These are phyloP conservation scores for Fusarium subglutinans DNA, from an alignment of 2,329 filamentous ascomycete genomes.

Conservation along the genomic window DNA sequence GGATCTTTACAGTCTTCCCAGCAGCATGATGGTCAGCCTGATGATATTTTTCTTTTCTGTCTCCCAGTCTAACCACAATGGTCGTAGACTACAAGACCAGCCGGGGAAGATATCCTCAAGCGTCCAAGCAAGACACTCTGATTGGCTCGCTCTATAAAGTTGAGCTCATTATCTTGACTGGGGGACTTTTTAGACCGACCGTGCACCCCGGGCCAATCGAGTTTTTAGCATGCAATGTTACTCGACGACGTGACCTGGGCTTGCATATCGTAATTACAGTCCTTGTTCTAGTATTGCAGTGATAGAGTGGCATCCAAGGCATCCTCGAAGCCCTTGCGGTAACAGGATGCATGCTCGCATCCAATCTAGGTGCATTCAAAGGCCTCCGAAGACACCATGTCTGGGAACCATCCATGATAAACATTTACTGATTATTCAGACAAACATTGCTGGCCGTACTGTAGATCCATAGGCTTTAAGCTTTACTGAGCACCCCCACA, in stretches of 20 bases:
- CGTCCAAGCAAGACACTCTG: slow-evolving; percentile 13
- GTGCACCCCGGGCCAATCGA: slow-evolving; percentile 12
- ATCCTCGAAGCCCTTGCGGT: background rate
- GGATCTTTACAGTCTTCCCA: background rate
- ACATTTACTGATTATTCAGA: background rate
- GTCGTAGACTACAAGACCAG: background rate
- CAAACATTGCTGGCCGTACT: background rate
- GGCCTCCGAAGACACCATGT: background rate
- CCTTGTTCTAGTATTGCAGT: slow-evolving; percentile 4
- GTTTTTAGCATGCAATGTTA: slow-evolving; percentile 25
- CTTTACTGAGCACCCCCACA: background rate
- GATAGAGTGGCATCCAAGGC: background rate
- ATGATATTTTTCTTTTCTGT: slow-evolving; percentile 5
- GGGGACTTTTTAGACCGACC: slow-evolving; percentile 10
- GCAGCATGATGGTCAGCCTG: background rate
- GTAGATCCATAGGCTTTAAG: background rate
- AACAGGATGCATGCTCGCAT: slow-evolving; percentile 2
- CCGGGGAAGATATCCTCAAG: slow-evolving; percentile 30
- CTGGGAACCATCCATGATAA: background rate
- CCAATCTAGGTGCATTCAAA: slow-evolving; percentile 17
- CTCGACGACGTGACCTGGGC: slow-evolving; percentile 29
- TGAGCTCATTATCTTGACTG: background rate
- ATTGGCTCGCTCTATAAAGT: slow-evolving; percentile 6
- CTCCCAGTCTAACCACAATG: background rate
- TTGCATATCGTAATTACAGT: slow-evolving; percentile 44